phyloP scores from a whole-genome alignment of 2,329 filamentous ascomycete genomes.

The Arthrobotrys sinensis region DNA sequence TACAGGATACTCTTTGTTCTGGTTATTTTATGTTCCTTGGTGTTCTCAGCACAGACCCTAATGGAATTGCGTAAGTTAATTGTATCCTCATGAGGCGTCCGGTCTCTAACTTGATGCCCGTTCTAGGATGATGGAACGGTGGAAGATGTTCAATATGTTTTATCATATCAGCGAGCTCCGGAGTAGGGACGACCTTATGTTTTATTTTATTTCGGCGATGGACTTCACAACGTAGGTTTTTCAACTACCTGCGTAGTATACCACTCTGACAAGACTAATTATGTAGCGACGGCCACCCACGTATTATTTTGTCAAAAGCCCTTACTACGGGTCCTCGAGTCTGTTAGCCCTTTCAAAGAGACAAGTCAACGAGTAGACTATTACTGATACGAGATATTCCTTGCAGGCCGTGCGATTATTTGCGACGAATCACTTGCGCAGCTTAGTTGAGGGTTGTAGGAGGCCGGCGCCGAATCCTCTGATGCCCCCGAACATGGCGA shows the following conservation, averaged over 20 bases:
- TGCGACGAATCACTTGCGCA: slow-evolving; percentile 64
- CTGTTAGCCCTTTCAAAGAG: not conserved
- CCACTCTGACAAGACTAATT: slow-evolving; percentile 4
- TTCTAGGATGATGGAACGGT: slow-evolving; percentile 83
- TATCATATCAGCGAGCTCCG: slow-evolving; percentile 96
- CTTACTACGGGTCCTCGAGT: slow-evolving; percentile 89
- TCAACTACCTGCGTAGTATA: slow-evolving; percentile 1
- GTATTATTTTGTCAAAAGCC: slow-evolving; percentile 92
- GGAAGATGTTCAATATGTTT: slow-evolving; percentile 99
- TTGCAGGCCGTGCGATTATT: slow-evolving; percentile 63
- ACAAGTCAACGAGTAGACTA: not conserved
- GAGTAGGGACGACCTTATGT: slow-evolving; percentile 91
- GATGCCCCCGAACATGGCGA: slow-evolving; percentile 65
- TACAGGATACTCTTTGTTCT: slow-evolving; percentile 87
- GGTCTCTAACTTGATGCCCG: slow-evolving; percentile 14
- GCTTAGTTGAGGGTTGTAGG: slow-evolving; percentile 66
- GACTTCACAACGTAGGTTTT: slow-evolving; percentile 83
- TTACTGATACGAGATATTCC: not conserved
- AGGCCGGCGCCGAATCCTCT: slow-evolving; percentile 67
- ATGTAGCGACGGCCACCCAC: slow-evolving; percentile 79
- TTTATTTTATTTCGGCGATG: slow-evolving; percentile 88
- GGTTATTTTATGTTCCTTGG: slow-evolving; percentile 82
- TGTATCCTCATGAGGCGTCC: not conserved
- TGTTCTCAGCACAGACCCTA: slow-evolving; percentile 83
- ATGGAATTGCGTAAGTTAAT: slow-evolving; percentile 76